Conservation (phyloP, 2,329 filamentous ascomycete species). For the Akanthomyces muscarius region DNA sequence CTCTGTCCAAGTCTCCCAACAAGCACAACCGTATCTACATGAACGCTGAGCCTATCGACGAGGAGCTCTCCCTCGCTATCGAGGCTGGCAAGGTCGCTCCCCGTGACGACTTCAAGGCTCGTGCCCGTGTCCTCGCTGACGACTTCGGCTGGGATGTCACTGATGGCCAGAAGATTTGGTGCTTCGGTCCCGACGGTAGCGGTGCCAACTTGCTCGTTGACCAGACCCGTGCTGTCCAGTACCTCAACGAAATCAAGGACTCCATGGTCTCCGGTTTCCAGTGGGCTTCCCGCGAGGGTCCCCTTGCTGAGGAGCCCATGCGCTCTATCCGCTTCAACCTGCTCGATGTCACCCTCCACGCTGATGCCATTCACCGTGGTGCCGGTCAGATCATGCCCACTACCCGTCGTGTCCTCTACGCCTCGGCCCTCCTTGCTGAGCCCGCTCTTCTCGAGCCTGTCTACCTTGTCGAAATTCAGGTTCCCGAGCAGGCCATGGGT, state of each 20-base stretch:
- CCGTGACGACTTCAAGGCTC: constrained; percentile 98
- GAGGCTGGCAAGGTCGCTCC: constrained; percentile 88
- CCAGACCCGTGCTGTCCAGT: constrained; percentile 99
- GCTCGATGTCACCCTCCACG: constrained; percentile 98
- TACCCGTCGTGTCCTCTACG: constrained; percentile 95
- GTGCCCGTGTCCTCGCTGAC: constrained; percentile 92
- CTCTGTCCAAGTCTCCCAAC: constrained; percentile 99
- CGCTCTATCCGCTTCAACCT: constrained; percentile 97
- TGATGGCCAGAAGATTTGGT: constrained; percentile 99
- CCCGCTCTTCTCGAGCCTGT: constrained; percentile 93
- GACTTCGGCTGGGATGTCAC: constrained; percentile 99
- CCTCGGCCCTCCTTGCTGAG: constrained; percentile 83
- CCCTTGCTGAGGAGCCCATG: constrained; percentile 97
- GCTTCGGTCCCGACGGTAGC: constrained; percentile 95
- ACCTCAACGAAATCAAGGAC: constrained; percentile 99
- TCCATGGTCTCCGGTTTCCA: constrained; percentile 99
- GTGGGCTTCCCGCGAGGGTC: constrained; percentile 97
- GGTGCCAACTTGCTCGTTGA: constrained; percentile 98
- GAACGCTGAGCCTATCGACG: constrained; percentile 80
- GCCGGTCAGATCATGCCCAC: constrained; percentile 99
- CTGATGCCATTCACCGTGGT: constrained; percentile 99
- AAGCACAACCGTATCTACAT: constrained; percentile 99
- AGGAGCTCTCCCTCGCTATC: constrained; percentile 88
- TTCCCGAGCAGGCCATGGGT: constrained; percentile 97
- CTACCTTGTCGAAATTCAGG: constrained; percentile 99